Evolutionary conservation across 2,329 filamentous ascomycete genomes (phyloP), one percentile per base, ranked within the genome.

Genomic region (Colletotrichum phormii): DNA sequence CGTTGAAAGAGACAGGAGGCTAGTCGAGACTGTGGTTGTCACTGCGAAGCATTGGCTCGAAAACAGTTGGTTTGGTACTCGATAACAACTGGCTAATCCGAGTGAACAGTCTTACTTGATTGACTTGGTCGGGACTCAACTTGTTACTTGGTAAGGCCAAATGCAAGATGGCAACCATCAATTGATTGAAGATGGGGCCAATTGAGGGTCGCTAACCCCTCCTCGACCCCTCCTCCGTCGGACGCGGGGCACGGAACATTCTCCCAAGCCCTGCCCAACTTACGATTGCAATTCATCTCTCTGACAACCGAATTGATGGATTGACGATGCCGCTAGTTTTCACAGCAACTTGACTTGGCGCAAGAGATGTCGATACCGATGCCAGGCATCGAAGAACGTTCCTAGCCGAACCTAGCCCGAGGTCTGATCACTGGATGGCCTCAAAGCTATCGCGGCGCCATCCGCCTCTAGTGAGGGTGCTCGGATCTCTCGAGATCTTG

Each of bases 401-500:
- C 53, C 49, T 63, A 29, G 51, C n/a, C 42, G 13, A 37, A 24
- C 46, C 62, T 46, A 42, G 64, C 37, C 54, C 22, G 31, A 33
- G n/a, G 22, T 54, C 66, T 37, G 54, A 61, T 26, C 35, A 51
- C 46, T n/a, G 12, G 31, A 63, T 51, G 54, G 60, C 71, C 46
- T 70, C 66, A 62, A 70, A 49, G 58, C 51, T 33, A 54, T 49
- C 54, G 37, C 24, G 54, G 59, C 61, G 67, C 70, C 70, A 54
- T 54, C 65, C 64, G 54, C 59, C 67, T 31, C 51, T 70, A 65
- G 66, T 37, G 61, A 26, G 11, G 66, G 63, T 49, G 71, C 71
- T 71, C 66, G 66, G 66, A 57, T 62, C 61, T 31, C 37, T 57
- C 59, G 46, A 57, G 35, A 22, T 55, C 54, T 71, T 65, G 67